phyloP scores from a whole-genome alignment of 495 filamentous ascomycete species.

The Parmelia sp. region DNA sequence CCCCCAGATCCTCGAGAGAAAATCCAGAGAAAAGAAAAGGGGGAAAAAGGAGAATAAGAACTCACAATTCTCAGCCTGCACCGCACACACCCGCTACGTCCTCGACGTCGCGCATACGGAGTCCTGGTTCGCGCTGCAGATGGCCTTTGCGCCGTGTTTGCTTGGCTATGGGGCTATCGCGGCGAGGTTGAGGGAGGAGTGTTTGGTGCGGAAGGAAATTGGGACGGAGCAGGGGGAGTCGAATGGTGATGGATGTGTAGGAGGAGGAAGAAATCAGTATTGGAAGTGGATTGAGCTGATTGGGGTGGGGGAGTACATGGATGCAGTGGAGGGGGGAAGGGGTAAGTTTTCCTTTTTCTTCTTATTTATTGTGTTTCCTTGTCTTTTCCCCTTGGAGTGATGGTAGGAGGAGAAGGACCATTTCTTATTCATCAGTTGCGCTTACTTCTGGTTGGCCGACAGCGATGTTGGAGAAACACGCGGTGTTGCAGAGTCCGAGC shows the following conservation, averaged over 20 bases:
- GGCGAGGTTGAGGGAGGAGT: conserved; percentile 42
- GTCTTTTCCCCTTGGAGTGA: background rate
- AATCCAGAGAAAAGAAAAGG: too few relatives aligned
- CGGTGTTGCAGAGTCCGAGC: background rate
- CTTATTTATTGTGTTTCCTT: background rate
- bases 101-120: conserved; percentile 82
- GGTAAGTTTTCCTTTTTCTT: background rate
- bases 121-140: conserved; percentile 76
- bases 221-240: conserved; percentile 46
- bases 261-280: too few relatives aligned
- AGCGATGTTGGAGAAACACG: background rate
- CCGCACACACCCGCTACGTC: conserved; percentile 61
- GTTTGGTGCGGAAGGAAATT: too few relatives aligned
- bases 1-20: too few relatives aligned
- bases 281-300: conserved; percentile 90
- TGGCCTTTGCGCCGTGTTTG: conserved; percentile 77
- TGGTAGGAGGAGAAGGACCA: too few relatives aligned
- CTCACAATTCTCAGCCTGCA: conserved; percentile 44
- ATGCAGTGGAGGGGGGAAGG: background rate
- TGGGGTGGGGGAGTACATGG: conserved; percentile 65
- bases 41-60: conserved; percentile 40
- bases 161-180: conserved; percentile 68
- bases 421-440: too few relatives aligned
- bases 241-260: too few relatives aligned
- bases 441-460: background rate